phyloP scores from a whole-genome alignment of 140 eudicot species.

The Bidens hawaiensis region DNA sequence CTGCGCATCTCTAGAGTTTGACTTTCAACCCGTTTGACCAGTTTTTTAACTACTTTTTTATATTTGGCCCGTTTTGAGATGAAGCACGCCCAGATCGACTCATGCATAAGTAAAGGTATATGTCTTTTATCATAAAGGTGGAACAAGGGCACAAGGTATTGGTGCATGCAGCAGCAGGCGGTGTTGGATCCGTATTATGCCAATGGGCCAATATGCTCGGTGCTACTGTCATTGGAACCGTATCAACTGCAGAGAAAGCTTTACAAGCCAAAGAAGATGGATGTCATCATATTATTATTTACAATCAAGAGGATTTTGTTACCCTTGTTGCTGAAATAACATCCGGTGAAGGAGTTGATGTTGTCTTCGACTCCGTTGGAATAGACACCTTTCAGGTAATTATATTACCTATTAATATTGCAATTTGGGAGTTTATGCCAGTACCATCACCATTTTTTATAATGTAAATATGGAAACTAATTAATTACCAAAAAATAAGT shows the following conservation, averaged over 20 bases:
- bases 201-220: conserved; percentile 56
- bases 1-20: neutral
- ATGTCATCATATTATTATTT: conserved; percentile 45
- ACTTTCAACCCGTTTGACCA: neutral
- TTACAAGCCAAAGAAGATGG: conserved; percentile 51
- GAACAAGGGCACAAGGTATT: conserved; percentile 32
- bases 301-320: conserved; percentile 44
- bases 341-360: conserved; percentile 43
- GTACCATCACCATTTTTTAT: too few relatives aligned
- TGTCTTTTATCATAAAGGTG: too few relatives aligned
- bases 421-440: too few relatives aligned
- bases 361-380: conserved; percentile 50
- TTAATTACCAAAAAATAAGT: too few relatives aligned
- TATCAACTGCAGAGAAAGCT: conserved; percentile 45
- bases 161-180: too few relatives aligned
- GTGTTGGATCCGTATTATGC: conserved; percentile 47
- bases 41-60: neutral
- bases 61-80: neutral
- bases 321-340: conserved; percentile 45
- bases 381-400: conserved; percentile 33
- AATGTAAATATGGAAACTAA: too few relatives aligned
- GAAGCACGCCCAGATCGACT: neutral
- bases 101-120: neutral
- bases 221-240: conserved; percentile 52
- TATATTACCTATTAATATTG: too few relatives aligned